Conservation (phyloP, 2,329 filamentous ascomycete species). For the Pseudocercospora musae region DNA sequence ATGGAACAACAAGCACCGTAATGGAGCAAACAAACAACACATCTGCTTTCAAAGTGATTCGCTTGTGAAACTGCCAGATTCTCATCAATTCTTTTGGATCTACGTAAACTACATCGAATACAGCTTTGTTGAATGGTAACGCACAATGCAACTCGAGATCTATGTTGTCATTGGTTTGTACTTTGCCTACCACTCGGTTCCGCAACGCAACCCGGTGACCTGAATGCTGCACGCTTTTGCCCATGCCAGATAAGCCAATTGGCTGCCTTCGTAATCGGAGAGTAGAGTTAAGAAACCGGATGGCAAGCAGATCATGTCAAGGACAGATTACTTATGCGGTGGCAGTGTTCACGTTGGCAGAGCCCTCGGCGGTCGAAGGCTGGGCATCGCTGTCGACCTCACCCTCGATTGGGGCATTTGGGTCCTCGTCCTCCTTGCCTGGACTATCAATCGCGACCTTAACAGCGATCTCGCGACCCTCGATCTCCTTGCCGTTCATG, state of each 20-base stretch:
- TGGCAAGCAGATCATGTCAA: slow-evolving; percentile 7
- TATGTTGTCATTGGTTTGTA: slow-evolving; percentile 19
- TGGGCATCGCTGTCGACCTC: slow-evolving; percentile 30
- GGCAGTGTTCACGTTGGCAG: slow-evolving; percentile 32
- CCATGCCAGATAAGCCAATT: slow-evolving; percentile 26
- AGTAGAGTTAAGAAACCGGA: slow-evolving; percentile 13
- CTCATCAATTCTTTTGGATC: slow-evolving; percentile 16
- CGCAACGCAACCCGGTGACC: slow-evolving; percentile 13
- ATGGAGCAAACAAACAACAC: not conserved
- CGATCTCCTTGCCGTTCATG: slow-evolving; percentile 99
- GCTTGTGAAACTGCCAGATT: slow-evolving; percentile 8
- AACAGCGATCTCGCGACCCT: slow-evolving; percentile 97
- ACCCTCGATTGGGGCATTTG: slow-evolving; percentile 47
- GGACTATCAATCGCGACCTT: slow-evolving; percentile 99
- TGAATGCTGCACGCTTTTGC: slow-evolving; percentile 18
- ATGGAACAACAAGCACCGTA: not conserved
- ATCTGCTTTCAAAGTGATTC: not conserved
- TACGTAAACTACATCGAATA: slow-evolving; percentile 28
- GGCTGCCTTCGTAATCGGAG: slow-evolving; percentile 15
- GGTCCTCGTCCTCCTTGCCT: slow-evolving; percentile 88
- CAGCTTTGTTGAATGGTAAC: slow-evolving; percentile 24
- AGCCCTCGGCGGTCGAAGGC: slow-evolving; percentile 37
- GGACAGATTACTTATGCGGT: slow-evolving; percentile 21
- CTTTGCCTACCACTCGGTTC: slow-evolving; percentile 18
- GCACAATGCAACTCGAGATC: slow-evolving; percentile 20